phyloP scores from a whole-genome alignment of 148 eudicot species.

The Camellia granthamiana region DNA sequence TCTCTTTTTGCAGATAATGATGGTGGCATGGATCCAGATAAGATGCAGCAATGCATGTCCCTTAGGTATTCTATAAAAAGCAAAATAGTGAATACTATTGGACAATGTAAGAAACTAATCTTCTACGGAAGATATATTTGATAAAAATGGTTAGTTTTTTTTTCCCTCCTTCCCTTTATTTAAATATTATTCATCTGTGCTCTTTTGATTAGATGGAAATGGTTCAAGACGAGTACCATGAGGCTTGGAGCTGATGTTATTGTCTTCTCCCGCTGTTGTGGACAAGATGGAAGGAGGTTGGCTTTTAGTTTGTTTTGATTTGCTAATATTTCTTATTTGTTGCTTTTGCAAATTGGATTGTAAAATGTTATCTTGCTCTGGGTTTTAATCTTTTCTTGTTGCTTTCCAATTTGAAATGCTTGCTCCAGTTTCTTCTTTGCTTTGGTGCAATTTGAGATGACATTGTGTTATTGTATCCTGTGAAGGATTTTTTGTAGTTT shows the following conservation, averaged over 20 bases:
- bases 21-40: slow-evolving; percentile 93
- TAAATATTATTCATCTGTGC: neutral
- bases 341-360: neutral
- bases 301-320: slow-evolving; percentile 3
- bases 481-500: neutral
- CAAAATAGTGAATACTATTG: slow-evolving; percentile 82
- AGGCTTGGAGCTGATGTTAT: slow-evolving; percentile 98
- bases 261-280: slow-evolving; percentile 80
- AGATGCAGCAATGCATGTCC: slow-evolving; percentile 94
- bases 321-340: neutral
- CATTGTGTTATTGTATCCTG: neutral
- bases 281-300: slow-evolving; percentile 62
- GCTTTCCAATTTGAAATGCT: neutral
- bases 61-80: slow-evolving; percentile 91
- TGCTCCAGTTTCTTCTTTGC: too few relatives aligned
- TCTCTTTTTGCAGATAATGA: slow-evolving; percentile 63
- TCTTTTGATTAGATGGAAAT: slow-evolving; percentile 65
- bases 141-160: neutral
- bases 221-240: slow-evolving; percentile 99
- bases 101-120: slow-evolving; percentile 62
- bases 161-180: neutral
- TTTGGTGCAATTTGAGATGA: neutral
- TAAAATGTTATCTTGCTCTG: neutral
- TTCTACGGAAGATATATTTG: neutral
- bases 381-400: neutral